These are phyloP conservation scores for Malbranchea zuffiana DNA, from an alignment of 2,329 filamentous ascomycete genomes.

Conservation along the genomic window DNA sequence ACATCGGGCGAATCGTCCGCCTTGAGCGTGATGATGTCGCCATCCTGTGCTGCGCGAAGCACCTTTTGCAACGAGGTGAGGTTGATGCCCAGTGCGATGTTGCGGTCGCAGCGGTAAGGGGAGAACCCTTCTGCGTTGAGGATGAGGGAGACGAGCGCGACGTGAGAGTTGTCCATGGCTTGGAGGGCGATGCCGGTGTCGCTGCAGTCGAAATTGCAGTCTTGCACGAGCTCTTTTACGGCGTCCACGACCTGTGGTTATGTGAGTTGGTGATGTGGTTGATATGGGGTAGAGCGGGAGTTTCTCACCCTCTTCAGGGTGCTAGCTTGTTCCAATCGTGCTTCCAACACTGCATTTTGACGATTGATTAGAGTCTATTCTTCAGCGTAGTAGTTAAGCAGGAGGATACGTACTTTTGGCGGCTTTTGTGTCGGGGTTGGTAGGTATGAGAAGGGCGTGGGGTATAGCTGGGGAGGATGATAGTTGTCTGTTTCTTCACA, in stretches of 20 bases:
- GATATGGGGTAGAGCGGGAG: conserved; percentile 13
- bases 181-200: conserved; percentile 96
- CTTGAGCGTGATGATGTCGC: conserved; percentile 92
- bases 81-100: conserved; percentile 97
- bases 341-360: conserved; percentile 66
- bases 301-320: conserved; percentile 79
- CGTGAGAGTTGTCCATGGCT: conserved; percentile 99
- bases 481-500: neutral
- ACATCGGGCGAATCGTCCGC: conserved; percentile 94
- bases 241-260: conserved; percentile 74
- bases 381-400: too few species aligned
- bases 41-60: conserved; percentile 82
- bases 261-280: conserved; percentile 1
- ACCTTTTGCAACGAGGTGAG: conserved; percentile 94
- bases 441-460: neutral
- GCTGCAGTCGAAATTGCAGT: conserved; percentile 99
- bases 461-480: conserved; percentile 1
- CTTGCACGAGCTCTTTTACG: conserved; percentile 97
- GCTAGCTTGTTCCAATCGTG: conserved; percentile 86
- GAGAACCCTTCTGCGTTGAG: conserved; percentile 91
- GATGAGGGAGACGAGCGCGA: conserved; percentile 97
- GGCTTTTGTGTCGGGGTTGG: too few species aligned
- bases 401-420: conserved; percentile 5
- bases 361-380: neutral
- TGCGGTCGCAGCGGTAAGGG: conserved; percentile 95